These are phyloP conservation scores for Lipomyces lipofer DNA, from an alignment of 805 yeast species.

Conservation along the genomic window DNA sequence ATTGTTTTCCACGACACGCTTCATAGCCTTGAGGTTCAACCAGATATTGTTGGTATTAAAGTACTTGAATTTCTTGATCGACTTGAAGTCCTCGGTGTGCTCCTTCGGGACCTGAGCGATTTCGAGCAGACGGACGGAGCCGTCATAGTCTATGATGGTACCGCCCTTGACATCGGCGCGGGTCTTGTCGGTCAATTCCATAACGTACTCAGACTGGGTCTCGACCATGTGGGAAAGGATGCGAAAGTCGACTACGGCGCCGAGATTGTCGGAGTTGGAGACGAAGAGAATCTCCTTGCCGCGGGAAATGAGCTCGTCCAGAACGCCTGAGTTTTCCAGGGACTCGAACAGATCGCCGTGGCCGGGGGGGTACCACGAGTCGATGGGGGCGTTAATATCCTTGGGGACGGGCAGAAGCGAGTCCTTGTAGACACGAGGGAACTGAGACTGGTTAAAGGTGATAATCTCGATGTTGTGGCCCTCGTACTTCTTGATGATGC, in stretches of 20 bases:
- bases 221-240: conserved; percentile 91
- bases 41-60: conserved; percentile 98
- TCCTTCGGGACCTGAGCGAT: conserved; percentile 99
- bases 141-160: conserved; percentile 93
- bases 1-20: conserved; percentile 82
- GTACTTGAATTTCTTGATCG: conserved; percentile 95
- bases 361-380: conserved; percentile 99
- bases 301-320: conserved; percentile 82
- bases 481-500: conserved; percentile 92
- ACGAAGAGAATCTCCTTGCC: conserved; percentile 95
- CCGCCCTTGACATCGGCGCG: conserved; percentile 99
- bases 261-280: conserved; percentile 97
- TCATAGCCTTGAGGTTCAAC: conserved; percentile 93
- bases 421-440: conserved; percentile 93
- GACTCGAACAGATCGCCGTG: conserved; percentile 97
- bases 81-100: conserved; percentile 96
- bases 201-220: conserved; percentile 87
- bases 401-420: conserved; percentile 95
- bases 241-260: conserved; percentile 94
- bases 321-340: conserved; percentile 83
- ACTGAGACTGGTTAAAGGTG: conserved; percentile 97
- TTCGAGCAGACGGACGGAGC: conserved; percentile 89
- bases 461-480: conserved; percentile 93
- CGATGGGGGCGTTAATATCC: conserved; percentile 66
- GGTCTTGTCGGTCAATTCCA: conserved; percentile 98